Conservation (phyloP, 306 rosid species). For the Spatholobus suberectus region DNA sequence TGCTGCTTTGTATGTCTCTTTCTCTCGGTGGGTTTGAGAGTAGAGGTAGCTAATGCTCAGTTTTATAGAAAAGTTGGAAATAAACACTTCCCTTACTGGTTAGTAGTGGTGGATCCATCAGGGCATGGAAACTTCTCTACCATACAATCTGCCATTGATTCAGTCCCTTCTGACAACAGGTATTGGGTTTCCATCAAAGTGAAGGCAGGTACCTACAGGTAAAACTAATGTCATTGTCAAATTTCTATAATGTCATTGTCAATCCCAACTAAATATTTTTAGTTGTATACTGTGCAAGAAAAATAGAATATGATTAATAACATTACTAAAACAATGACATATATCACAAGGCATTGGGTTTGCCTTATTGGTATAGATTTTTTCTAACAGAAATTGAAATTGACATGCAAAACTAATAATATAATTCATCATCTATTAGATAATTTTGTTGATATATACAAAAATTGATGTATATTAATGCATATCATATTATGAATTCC, state of each 20-base stretch:
- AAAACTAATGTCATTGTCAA: too few relatives aligned
- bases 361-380: not conserved
- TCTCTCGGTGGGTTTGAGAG: constrained; percentile 31
- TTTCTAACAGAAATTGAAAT: not conserved
- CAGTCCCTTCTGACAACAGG: constrained; percentile 62
- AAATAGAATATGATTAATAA: too few relatives aligned
- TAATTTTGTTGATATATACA: too few relatives aligned
- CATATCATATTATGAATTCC: too few relatives aligned
- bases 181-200: constrained; percentile 66
- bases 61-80: constrained; percentile 26
- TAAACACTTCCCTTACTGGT: constrained; percentile 34
- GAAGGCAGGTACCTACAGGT: constrained; percentile 73
- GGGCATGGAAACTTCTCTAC: constrained; percentile 64
- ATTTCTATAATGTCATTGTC: too few relatives aligned
- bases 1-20: constrained; percentile 27
- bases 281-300: too few relatives aligned
- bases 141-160: constrained; percentile 77
- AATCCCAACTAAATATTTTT: too few relatives aligned
- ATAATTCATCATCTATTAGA: too few relatives aligned
- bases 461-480: too few relatives aligned
- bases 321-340: too few relatives aligned
- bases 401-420: not conserved
- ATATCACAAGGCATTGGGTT: too few relatives aligned
- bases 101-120: constrained; percentile 51
- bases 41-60: constrained; percentile 41